A percentile compares a stretch with the other conserved stretches of the same genome.
Conservation (phyloP, 495 filamentous ascomycete genomes). For the Hypomontagnella submonticulosa region DNA sequence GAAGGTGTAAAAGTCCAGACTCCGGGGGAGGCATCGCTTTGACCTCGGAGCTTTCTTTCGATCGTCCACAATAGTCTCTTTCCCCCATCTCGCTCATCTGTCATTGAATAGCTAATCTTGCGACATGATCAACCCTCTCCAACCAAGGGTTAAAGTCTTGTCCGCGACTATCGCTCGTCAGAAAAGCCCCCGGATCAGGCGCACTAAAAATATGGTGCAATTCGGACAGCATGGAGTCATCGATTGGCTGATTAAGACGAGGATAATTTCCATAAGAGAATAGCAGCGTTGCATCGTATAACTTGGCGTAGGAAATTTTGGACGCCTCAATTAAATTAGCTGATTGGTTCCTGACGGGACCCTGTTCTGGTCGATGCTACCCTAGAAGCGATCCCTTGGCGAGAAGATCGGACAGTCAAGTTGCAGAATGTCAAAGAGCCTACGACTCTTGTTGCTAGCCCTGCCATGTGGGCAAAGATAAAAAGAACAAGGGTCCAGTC, state of each 20-base stretch:
- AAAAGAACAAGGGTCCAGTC: slow-evolving; percentile 34
- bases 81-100: slow-evolving; percentile 25
- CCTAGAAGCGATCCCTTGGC: slow-evolving; percentile 49
- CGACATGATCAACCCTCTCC: slow-evolving; percentile 37
- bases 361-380: slow-evolving; percentile 33
- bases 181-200: slow-evolving; percentile 38
- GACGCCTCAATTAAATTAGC: slow-evolving; percentile 39
- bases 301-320: slow-evolving; percentile 36
- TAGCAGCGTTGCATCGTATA: slow-evolving; percentile 34
- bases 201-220: slow-evolving; percentile 35
- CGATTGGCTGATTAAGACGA: slow-evolving; percentile 31
- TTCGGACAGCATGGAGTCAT: slow-evolving; percentile 10
- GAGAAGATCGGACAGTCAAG: slow-evolving; percentile 41
- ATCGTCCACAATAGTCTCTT: slow-evolving; percentile 35
- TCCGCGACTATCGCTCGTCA: slow-evolving; percentile 32
- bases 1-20: slow-evolving; percentile 9
- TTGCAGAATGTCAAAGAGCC: slow-evolving; percentile 34
- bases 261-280: slow-evolving; percentile 42
- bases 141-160: slow-evolving; percentile 20
- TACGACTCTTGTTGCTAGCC: slow-evolving; percentile 3
- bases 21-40: slow-evolving; percentile 16
- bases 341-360: slow-evolving; percentile 32
- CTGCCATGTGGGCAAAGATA: slow-evolving; percentile 20
- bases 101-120: slow-evolving; percentile 39
- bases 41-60: slow-evolving; percentile 37